Evolutionary conservation across 345 rosid genomes (phyloP).

Genomic region (Litchi chinensis): DNA sequence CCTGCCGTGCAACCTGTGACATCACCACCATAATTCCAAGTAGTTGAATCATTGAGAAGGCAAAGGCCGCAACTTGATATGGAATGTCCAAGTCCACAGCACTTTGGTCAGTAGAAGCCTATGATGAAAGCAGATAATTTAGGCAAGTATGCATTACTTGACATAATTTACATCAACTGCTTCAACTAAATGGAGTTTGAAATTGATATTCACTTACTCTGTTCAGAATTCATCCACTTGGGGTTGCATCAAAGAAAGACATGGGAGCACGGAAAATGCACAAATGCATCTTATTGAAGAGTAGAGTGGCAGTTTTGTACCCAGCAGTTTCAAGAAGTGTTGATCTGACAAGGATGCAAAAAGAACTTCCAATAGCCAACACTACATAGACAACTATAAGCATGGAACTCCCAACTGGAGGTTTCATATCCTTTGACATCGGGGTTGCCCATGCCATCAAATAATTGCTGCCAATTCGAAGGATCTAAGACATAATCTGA

Average conservation of each 20-base stretch:
- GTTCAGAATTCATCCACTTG: conserved; percentile 63
- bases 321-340: conserved; percentile 47
- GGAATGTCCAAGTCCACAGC: background rate
- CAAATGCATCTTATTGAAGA: conserved; percentile 64
- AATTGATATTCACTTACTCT: conserved; percentile 35
- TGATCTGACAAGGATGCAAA: conserved; percentile 51
- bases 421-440: conserved; percentile 48
- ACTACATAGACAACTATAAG: conserved; percentile 55
- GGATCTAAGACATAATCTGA: conserved; percentile 51
- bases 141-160: background rate
- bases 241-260: conserved; percentile 81
- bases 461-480: conserved; percentile 76
- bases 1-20: conserved; percentile 10
- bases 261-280: conserved; percentile 78
- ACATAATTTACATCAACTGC: conserved; percentile 16
- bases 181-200: background rate
- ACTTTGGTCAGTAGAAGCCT: conserved; percentile 12
- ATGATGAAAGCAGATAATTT: background rate
- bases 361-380: conserved; percentile 56
- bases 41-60: background rate
- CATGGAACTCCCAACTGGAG: conserved; percentile 38
- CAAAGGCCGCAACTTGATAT: background rate
- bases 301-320: conserved; percentile 59
- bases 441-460: conserved; percentile 87
- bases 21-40: background rate